Evolutionary conservation across 148 eudicot species (phyloP).

Genomic region (Vaccinium macrocarpon): DNA sequence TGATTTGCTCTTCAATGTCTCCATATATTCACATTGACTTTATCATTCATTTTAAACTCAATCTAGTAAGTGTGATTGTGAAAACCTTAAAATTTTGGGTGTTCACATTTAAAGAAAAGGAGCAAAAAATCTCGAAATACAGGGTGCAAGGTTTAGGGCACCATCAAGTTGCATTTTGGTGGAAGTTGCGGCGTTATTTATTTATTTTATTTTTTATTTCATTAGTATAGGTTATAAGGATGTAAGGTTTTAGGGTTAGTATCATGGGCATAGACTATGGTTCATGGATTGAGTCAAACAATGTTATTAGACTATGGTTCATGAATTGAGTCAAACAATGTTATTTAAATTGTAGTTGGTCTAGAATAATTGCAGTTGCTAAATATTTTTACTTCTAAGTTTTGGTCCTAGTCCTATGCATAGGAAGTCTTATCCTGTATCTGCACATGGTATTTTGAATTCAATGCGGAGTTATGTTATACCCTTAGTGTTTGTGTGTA

Average conservation of each 20-base stretch:
- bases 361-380: neutral
- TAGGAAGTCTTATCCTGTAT: neutral
- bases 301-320: neutral
- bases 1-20: too few species aligned
- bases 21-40: too few species aligned
- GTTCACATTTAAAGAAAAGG: neutral
- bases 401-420: neutral
- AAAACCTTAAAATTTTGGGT: too few species aligned
- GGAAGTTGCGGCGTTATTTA: neutral
- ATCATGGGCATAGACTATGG: neutral
- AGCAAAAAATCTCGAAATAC: neutral
- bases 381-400: neutral
- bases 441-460: neutral
- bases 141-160: neutral
- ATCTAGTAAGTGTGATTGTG: too few species aligned
- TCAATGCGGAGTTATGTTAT: too few species aligned
- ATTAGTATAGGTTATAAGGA: neutral
- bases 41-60: too few species aligned
- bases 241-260: neutral
- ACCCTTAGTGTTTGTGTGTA: too few species aligned
- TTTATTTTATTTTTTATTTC: neutral
- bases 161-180: neutral
- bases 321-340: neutral
- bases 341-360: neutral
- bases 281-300: neutral